Percentiles rank a stretch among this genome's conserved stretches.
These are phyloP conservation scores for Colletotrichum brevisporum DNA, from an alignment of 2,329 filamentous ascomycete species.

Conservation along the genomic window DNA sequence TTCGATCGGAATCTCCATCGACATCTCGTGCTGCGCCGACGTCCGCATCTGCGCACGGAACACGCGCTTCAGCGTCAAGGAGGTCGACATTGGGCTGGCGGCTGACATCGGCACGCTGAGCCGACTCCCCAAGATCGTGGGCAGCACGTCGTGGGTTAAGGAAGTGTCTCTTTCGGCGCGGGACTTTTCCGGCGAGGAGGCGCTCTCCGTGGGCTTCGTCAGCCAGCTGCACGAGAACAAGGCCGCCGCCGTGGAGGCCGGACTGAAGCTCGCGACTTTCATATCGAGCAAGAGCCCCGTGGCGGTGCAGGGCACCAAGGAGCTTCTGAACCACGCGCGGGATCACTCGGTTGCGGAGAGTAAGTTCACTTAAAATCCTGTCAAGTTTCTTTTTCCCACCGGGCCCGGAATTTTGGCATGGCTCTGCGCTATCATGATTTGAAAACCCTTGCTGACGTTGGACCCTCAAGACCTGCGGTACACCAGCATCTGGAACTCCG, in stretches of 20 bases:
- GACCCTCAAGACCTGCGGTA: conserved; percentile 65
- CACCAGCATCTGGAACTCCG: conserved; percentile 89
- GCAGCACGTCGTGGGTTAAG: conserved; percentile 82
- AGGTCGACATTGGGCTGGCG: conserved; percentile 86
- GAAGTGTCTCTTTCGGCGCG: conserved; percentile 82
- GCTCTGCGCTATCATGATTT: conserved; percentile 64
- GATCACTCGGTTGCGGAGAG: conserved; percentile 85
- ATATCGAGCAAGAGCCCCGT: conserved; percentile 89
- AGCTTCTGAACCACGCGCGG: conserved; percentile 84
- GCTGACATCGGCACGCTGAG: conserved; percentile 84
- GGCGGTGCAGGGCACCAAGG: conserved; percentile 89
- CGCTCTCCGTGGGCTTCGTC: conserved; percentile 78
- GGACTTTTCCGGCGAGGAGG: conserved; percentile 78
- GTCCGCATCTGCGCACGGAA: conserved; percentile 75
- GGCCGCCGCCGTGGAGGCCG: conserved; percentile 72
- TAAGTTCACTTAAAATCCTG: conserved; percentile 54
- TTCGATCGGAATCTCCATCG: conserved; percentile 82
- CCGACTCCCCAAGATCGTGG: conserved; percentile 80
- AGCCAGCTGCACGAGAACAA: conserved; percentile 76
- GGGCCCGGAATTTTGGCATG: background rate
- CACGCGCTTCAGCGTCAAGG: conserved; percentile 79
- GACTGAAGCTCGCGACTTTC: conserved; percentile 72
- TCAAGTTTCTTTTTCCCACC: conserved; percentile 20
- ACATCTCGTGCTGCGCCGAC: conserved; percentile 79
- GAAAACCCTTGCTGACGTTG: no score